Percentiles rank a stretch among this genome's conserved stretches.
These are phyloP conservation scores for Ustilago esculenta DNA, from an alignment of 1,284 basidiomycete species.

Conservation along the genomic window DNA sequence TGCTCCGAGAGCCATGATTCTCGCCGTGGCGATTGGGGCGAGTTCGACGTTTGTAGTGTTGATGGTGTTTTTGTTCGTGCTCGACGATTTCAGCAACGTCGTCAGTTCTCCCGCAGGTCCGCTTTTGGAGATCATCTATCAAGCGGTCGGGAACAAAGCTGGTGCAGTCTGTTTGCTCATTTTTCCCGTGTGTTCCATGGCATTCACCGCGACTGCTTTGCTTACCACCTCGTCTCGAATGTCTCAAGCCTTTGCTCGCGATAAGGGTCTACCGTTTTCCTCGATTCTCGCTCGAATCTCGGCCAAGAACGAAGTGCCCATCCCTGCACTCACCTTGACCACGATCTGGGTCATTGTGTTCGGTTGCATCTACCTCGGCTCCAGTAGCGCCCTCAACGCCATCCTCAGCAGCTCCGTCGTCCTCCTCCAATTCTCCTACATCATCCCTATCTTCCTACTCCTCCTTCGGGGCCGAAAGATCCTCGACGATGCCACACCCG, in stretches of 20 bases:
- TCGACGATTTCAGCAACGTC: conserved; percentile 73
- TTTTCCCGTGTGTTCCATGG: conserved; percentile 69
- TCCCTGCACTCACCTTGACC: conserved; percentile 72
- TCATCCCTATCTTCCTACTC: conserved; percentile 68
- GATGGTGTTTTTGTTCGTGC: conserved; percentile 76
- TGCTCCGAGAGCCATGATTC: conserved; percentile 74
- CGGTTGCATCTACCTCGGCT: conserved; percentile 71
- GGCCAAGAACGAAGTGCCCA: conserved; percentile 62
- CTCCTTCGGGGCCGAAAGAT: conserved; percentile 68
- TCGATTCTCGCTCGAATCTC: conserved; percentile 71
- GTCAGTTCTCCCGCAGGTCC: conserved; percentile 74
- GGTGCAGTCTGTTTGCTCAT: conserved; percentile 74
- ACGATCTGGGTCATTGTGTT: conserved; percentile 69
- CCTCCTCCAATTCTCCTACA: conserved; percentile 69
- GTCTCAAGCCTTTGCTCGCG: conserved; percentile 77
- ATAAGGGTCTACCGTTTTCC: conserved; percentile 75
- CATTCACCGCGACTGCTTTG: conserved; percentile 54
- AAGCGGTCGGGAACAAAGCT: conserved; percentile 73
- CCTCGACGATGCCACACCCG: conserved; percentile 58
- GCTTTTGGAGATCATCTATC: conserved; percentile 75
- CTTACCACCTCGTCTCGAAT: conserved; percentile 74
- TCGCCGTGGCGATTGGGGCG: conserved; percentile 75
- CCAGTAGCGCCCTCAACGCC: conserved; percentile 70
- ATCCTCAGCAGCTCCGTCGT: conserved; percentile 69
- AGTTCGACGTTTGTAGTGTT: conserved; percentile 74